A percentile compares a stretch with the other conserved stretches of the same genome.
Conservation (phyloP, 2,329 filamentous ascomycete genomes). For the Zasmidium citrigriseum region DNA sequence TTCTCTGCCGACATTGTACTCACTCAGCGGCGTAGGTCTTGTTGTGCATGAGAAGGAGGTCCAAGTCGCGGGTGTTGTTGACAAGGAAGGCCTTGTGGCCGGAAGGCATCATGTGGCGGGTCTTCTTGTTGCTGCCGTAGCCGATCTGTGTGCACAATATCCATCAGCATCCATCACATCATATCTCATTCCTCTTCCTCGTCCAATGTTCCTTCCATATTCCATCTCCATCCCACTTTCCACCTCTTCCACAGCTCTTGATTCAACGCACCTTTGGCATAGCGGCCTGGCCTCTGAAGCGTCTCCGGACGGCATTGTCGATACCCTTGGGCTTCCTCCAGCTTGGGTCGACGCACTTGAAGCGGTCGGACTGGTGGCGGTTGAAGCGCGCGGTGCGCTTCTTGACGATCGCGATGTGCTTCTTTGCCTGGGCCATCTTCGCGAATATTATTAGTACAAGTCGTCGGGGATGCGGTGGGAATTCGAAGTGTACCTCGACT, state of each 20-base stretch:
- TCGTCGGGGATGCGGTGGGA: constrained; percentile 7
- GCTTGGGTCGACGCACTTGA: constrained; percentile 84
- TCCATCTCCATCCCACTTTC: constrained; percentile 7
- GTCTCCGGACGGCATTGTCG: constrained; percentile 94
- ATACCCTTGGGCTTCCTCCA: constrained; percentile 99
- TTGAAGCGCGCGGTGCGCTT: constrained; percentile 98
- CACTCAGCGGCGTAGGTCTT: constrained; percentile 98
- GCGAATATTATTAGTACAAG: constrained; percentile 13
- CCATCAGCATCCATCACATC: constrained; percentile 15
- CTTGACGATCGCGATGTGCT: constrained; percentile 99
- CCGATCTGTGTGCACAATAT: constrained; percentile 69
- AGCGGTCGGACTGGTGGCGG: constrained; percentile 96
- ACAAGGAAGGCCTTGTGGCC: constrained; percentile 99
- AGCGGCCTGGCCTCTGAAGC: constrained; percentile 91
- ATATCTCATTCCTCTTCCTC: constrained; percentile 3
- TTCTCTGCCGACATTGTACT: constrained; percentile 47
- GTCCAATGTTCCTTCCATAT: background rate
- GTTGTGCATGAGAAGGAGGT: constrained; percentile 99
- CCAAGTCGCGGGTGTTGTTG: constrained; percentile 92
- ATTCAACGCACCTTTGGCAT: constrained; percentile 93
- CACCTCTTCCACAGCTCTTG: too few species aligned
- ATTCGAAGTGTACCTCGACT: constrained; percentile 19
- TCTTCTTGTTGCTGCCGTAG: constrained; percentile 99
- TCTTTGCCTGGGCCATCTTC: constrained; percentile 98
- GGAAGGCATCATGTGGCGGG: constrained; percentile 96